phyloP scores from a whole-genome alignment of 108 stramenopile species.

The Cyclotella distinguenda region DNA sequence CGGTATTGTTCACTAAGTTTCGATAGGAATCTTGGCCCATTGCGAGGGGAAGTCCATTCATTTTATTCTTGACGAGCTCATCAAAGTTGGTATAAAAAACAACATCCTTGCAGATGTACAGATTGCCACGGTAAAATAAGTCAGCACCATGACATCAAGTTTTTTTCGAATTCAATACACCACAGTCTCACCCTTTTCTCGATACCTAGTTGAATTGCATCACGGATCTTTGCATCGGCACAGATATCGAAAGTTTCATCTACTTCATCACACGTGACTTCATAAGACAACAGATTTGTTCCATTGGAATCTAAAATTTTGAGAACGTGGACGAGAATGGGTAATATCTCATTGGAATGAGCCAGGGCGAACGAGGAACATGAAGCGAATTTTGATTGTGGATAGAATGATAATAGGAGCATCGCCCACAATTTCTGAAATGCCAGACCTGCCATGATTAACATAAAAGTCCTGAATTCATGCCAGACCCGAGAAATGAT shows the following conservation, averaged over 20 bases:
- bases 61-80: conserved; percentile 6
- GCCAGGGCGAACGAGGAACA: conserved; percentile 7
- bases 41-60: conserved; percentile 15
- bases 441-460: too few species aligned
- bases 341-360: conserved; percentile 30
- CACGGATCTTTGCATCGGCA: conserved; percentile 12
- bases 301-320: conserved; percentile 20
- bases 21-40: conserved; percentile 17
- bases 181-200: conserved; percentile 9
- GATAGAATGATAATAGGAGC: conserved; percentile 38
- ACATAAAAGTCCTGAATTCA: too few species aligned
- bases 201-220: conserved; percentile 8
- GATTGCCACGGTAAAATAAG: neutral
- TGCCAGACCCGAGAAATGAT: too few species aligned
- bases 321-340: conserved; percentile 8
- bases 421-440: conserved; percentile 44
- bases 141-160: too few species aligned
- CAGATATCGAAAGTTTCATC: conserved; percentile 18
- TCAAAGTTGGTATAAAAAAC: conserved; percentile 1
- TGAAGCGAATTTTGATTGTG: conserved; percentile 12
- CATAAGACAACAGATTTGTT: conserved; percentile 34
- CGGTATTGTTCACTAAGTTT: conserved; percentile 13
- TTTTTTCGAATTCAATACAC: too few species aligned
- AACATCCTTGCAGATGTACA: conserved; percentile 8
- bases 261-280: conserved; percentile 30